Percentiles rank a stretch among this genome's conserved stretches.
Evolutionary conservation across 805 yeast species (phyloP).

Genomic region (Kluyveromyces aestuarii): DNA sequence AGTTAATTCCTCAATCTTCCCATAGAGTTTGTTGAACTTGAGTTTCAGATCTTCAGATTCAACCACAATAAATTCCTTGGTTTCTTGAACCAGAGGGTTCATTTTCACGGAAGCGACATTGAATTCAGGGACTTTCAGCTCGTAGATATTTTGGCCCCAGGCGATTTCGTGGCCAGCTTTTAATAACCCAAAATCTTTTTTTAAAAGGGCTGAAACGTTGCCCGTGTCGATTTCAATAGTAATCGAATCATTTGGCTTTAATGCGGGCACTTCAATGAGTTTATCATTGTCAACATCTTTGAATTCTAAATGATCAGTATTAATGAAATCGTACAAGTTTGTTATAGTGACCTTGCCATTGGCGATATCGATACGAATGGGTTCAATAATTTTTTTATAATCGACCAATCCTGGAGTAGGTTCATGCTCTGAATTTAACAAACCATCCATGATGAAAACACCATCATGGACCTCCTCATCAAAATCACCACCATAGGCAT

Average conservation of each 20-base stretch:
- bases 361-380: not conserved
- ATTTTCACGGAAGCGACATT: not conserved
- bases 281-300: not conserved
- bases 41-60: not conserved
- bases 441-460: not conserved
- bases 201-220: not conserved
- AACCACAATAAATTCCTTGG: not conserved
- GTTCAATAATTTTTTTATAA: not conserved
- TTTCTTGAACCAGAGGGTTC: not conserved
- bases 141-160: not conserved
- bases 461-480: not conserved
- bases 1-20: not conserved
- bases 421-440: not conserved
- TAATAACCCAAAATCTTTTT: not conserved
- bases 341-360: not conserved
- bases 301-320: not conserved
- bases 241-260: not conserved
- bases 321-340: not conserved
- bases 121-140: not conserved
- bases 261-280: not conserved
- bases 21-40: not conserved
- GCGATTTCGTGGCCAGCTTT: not conserved
- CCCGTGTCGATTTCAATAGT: not conserved
- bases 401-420: not conserved
- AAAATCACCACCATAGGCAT: constrained; percentile 1